Base-by-base conservation (phyloP, 73 alveolate species). In the Paramecium tetraurelia region DNA sequence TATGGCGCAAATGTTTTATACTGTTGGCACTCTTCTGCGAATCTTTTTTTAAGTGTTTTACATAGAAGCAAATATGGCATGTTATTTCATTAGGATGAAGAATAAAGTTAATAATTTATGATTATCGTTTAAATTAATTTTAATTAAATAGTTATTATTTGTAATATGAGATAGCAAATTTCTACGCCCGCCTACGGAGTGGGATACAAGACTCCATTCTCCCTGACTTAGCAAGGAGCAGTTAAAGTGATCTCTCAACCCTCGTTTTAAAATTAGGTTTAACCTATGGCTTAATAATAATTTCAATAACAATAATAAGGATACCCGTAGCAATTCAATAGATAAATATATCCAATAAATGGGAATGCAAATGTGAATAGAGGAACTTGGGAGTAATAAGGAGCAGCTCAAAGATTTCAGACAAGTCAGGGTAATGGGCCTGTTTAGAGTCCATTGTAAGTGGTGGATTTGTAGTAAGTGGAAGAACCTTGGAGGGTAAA, bases 401-500 rank as follows among this genome's bases (percentile, higher is more conserved):
- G 46, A 20, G 50, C 22, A 53, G 69, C 21, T 1, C 9, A 63
- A 33, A 63, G 84, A 63, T 11, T 63, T 1, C n/a, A 63, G 14
- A 63, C 84, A 63, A 63, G 10, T 63, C 84, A 63, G 4, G 46
- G 46, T 3, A 63, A 63, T 63, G 27, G 10, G 2, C 14, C 41
- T 31, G 46, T 63, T 5, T 12, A 63, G n/a, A 63, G 29, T 24
- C 46, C 21, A 1, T 33, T 63, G 16, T 33, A 63, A 24, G 84
- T 63, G 6, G 84, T 63, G 24, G 84, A 63, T 27, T 24, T 63
- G 46, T 24, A 63, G 46, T 63, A 63, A 33, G 84, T 63, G 9
- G 84, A 63, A 24, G 84, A 63, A 63, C 84, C 84, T 33, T 63
- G 84, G 84, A 63, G 50, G 29, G 11, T 31, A 63, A 63, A 63